These are phyloP conservation scores for Amorphotheca resinae DNA, from an alignment of 495 filamentous ascomycete genomes.

Conservation along the genomic window DNA sequence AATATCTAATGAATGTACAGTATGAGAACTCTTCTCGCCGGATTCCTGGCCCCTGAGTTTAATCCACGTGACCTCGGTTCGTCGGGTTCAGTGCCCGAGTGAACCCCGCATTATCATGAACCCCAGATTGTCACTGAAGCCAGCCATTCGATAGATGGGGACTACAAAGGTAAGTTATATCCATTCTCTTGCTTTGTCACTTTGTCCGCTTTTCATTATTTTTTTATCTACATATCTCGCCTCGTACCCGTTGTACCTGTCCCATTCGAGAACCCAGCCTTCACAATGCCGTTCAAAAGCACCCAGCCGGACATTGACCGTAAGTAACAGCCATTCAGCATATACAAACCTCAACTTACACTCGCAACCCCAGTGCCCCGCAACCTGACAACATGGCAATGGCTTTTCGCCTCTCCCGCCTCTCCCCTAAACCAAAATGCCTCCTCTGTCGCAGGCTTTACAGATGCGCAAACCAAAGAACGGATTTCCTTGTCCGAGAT, in stretches of 20 bases:
- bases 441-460: slow-evolving; percentile 35
- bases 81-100: too few relatives aligned
- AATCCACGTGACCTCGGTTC: too few relatives aligned
- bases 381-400: slow-evolving; percentile 44
- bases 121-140: neutral
- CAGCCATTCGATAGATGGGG: neutral
- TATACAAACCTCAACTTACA: neutral
- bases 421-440: slow-evolving; percentile 29
- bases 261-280: neutral
- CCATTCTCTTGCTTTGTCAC: neutral
- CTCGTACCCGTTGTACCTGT: neutral
- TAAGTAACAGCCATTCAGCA: neutral
- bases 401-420: slow-evolving; percentile 42
- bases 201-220: neutral
- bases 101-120: too few relatives aligned
- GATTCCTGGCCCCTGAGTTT: too few relatives aligned
- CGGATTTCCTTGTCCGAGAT: slow-evolving; percentile 40
- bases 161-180: neutral
- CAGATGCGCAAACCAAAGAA: slow-evolving; percentile 42
- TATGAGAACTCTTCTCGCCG: too few relatives aligned
- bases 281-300: slow-evolving; percentile 16
- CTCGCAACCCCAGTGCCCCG: slow-evolving; percentile 31
- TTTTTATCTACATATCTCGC: neutral
- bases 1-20: too few relatives aligned
- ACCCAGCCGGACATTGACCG: slow-evolving; percentile 13